Evolutionary conservation across 2,329 filamentous ascomycete genomes (phyloP).

Genomic region (Fusarium proliferatum): DNA sequence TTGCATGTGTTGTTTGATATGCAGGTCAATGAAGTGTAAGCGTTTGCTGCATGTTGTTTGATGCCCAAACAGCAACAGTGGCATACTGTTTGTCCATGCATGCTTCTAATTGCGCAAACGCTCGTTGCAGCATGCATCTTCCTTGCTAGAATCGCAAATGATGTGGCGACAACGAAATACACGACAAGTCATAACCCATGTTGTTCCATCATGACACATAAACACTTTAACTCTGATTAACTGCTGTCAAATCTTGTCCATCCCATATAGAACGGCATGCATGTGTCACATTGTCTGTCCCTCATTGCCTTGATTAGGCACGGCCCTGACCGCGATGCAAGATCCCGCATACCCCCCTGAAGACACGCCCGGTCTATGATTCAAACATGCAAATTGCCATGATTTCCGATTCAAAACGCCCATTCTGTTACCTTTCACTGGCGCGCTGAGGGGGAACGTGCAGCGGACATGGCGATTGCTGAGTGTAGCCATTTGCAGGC

Average conservation of each 20-base stretch:
- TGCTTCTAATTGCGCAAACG: background rate
- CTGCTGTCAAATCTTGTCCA: background rate
- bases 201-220: background rate
- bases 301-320: background rate
- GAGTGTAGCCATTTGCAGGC: conserved; percentile 6
- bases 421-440: rapidly evolving
- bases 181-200: background rate
- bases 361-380: background rate
- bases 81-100: background rate
- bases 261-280: background rate
- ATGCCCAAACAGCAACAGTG: background rate
- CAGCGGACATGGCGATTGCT: background rate
- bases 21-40: background rate
- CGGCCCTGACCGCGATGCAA: background rate
- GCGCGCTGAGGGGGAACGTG: background rate
- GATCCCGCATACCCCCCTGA: background rate
- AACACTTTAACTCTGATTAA: background rate
- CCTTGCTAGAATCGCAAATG: background rate
- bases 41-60: background rate
- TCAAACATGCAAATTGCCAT: background rate
- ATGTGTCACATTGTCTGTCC: background rate
- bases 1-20: background rate
- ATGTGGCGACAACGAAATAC: background rate
- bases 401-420: too few relatives aligned
- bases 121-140: background rate